Evolutionary conservation across 2,329 filamentous ascomycete species (phyloP).

Genomic region (Onygena corvina): DNA sequence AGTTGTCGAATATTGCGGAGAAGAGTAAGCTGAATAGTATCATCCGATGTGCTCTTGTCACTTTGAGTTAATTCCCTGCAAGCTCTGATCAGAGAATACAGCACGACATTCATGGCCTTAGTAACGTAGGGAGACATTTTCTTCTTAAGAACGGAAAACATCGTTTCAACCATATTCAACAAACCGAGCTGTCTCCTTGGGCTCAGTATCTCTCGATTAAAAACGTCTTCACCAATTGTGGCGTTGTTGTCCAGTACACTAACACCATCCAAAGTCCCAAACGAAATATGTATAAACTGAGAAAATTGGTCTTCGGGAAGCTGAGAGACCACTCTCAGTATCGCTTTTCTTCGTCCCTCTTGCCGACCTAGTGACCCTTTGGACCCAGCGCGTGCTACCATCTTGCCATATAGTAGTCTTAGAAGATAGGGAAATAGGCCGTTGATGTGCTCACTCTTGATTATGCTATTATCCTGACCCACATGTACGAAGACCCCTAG

Average conservation of each 20-base stretch:
- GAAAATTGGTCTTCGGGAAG: conserved; percentile 62
- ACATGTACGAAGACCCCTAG: conserved; percentile 77
- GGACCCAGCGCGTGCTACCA: conserved; percentile 68
- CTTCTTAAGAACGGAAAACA: conserved; percentile 71
- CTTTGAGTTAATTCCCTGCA: conserved; percentile 40
- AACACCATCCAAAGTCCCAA: conserved; percentile 55
- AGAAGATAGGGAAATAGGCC: conserved; percentile 77
- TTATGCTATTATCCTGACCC: conserved; percentile 50
- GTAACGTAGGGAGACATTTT: conserved; percentile 57
- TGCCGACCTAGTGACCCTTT: conserved; percentile 65
- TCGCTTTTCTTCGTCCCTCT: conserved; percentile 59
- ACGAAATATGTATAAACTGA: conserved; percentile 71
- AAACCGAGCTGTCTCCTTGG: conserved; percentile 78
- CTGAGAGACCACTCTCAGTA: conserved; percentile 66
- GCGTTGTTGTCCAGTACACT: conserved; percentile 39
- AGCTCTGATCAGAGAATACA: conserved; percentile 68
- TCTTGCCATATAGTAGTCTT: conserved; percentile 74
- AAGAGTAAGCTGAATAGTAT: conserved; percentile 23
- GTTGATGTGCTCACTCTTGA: conserved; percentile 59
- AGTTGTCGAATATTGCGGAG: conserved; percentile 40
- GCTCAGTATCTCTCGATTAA: conserved; percentile 45
- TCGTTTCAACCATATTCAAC: conserved; percentile 77
- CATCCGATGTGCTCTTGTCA: conserved; percentile 14
- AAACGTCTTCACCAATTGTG: neutral
- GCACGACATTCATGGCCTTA: conserved; percentile 59